Evolutionary conservation across 1,284 basidiomycete species (phyloP).

Genomic region (Fomitopsis betulina): DNA sequence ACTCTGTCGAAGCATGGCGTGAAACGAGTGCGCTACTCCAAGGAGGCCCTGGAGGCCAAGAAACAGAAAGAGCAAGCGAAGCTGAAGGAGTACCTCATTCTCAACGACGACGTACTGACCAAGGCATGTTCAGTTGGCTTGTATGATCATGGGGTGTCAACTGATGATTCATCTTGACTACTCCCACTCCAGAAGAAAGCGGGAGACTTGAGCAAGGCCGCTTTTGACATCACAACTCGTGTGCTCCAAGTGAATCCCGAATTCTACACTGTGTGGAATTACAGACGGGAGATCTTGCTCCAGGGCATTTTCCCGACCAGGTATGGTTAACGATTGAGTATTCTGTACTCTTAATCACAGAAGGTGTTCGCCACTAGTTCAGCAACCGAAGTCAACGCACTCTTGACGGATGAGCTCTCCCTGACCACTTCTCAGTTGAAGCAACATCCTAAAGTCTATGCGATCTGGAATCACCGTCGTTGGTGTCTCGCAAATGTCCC

Average conservation of each 20-base stretch:
- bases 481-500: slow-evolving; percentile 91
- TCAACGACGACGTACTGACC: slow-evolving; percentile 61
- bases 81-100: slow-evolving; percentile 70
- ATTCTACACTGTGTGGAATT: slow-evolving; percentile 94
- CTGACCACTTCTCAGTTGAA: slow-evolving; percentile 80
- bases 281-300: slow-evolving; percentile 73
- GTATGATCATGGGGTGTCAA: slow-evolving; percentile 4
- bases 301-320: slow-evolving; percentile 67
- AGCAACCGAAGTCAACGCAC: slow-evolving; percentile 54
- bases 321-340: slow-evolving; percentile 33
- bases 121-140: slow-evolving; percentile 43
- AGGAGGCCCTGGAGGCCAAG: slow-evolving; percentile 62
- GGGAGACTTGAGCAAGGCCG: slow-evolving; percentile 61
- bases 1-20: slow-evolving; percentile 61
- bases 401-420: slow-evolving; percentile 71
- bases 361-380: slow-evolving; percentile 38
- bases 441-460: slow-evolving; percentile 89
- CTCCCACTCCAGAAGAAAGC: slow-evolving; percentile 52
- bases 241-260: slow-evolving; percentile 84
- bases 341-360: neutral
- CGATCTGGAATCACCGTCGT: slow-evolving; percentile 94
- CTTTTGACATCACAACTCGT: slow-evolving; percentile 69
- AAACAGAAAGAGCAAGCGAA: slow-evolving; percentile 68
- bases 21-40: slow-evolving; percentile 61
- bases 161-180: slow-evolving; percentile 6